Evolutionary conservation across 208 protist species (phyloP), one percentile per base, ranked within the genome.

Genomic region (Crithidia thermophila): DNA sequence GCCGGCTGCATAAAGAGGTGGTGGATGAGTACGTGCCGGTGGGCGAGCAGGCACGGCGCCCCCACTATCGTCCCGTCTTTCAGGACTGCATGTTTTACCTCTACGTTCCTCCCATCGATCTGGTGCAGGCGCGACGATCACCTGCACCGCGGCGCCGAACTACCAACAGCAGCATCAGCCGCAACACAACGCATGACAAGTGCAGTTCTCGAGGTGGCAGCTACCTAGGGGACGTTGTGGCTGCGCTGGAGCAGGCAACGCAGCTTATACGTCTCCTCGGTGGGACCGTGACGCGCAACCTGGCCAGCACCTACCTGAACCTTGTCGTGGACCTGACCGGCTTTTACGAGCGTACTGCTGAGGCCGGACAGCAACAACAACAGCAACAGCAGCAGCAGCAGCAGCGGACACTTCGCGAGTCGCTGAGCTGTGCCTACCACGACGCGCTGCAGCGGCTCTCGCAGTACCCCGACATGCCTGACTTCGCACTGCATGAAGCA

Each of bases 181-280:
- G n/a, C n/a, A n/a, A n/a, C n/a, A n/a, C n/a, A n/a, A n/a, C n/a
- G n/a, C n/a, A n/a, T n/a, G n/a, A n/a, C n/a, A n/a, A n/a, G n/a
- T n/a, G n/a, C n/a, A n/a, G n/a, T n/a, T n/a, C n/a, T n/a, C n/a
- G 37, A 47, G n/a, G 28, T 21, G 28, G 37, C 21, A 62, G 20
- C 8, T 60, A 55, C 39, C n/a, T 78, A 2, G 59, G 56, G 0
- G 69, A 72, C 52, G 76, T 66, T 43, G 53, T 68, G n/a, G 76
- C 67, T 3, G 77, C 73, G 28, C 60, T 74, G 14, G 66, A 76
- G 65, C 77, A 84, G 52, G 85, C 81, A 28, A 74, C 70, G 39
- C 75, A 83, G 62, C 65, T 94, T 1, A 51, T 94, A 16, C 85
- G 84, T 21, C 36, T 83, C 18, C 76, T 94, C 20, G 88, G 88